phyloP scores from a whole-genome alignment of 2,329 filamentous ascomycete species.

The Leptodontidium sp. region DNA sequence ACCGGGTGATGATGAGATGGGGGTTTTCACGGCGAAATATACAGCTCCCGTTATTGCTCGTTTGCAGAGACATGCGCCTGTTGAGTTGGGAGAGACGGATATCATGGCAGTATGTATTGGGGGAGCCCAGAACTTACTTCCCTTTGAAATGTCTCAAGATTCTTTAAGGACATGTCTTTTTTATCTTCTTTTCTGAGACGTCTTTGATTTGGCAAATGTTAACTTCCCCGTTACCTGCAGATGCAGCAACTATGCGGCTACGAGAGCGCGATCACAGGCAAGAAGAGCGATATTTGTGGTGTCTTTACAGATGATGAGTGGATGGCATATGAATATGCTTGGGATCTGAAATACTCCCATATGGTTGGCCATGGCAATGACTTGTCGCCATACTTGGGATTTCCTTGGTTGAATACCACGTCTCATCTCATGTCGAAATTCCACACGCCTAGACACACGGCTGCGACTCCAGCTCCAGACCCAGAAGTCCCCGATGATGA shows the following conservation, averaged over 20 bases:
- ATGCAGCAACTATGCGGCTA: slow-evolving; percentile 72
- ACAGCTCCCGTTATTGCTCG: slow-evolving; percentile 67
- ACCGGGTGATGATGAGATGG: slow-evolving; percentile 39
- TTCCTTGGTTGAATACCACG: slow-evolving; percentile 73
- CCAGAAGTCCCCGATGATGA: slow-evolving; percentile 39
- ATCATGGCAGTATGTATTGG: slow-evolving; percentile 54
- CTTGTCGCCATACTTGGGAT: slow-evolving; percentile 65
- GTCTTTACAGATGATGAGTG: slow-evolving; percentile 68
- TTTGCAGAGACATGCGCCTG: slow-evolving; percentile 58
- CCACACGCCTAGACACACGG: slow-evolving; percentile 33
- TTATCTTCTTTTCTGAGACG: too few species aligned
- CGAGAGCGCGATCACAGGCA: slow-evolving; percentile 69
- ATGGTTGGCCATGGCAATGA: slow-evolving; percentile 71
- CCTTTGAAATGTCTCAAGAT: too few species aligned
- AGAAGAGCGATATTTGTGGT: slow-evolving; percentile 67
- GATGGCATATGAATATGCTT: slow-evolving; percentile 72
- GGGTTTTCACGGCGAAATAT: slow-evolving; percentile 59
- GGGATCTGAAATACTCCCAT: slow-evolving; percentile 70
- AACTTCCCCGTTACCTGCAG: slow-evolving; percentile 32
- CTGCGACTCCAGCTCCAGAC: neutral
- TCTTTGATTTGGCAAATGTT: too few species aligned
- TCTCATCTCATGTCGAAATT: slow-evolving; percentile 54
- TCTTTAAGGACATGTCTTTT: too few species aligned
- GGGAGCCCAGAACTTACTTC: too few species aligned
- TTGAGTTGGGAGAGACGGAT: slow-evolving; percentile 70